Evolutionary conservation across 306 rosid species (phyloP), one percentile per base, ranked within the genome.

Genomic region (Vicia faba): DNA sequence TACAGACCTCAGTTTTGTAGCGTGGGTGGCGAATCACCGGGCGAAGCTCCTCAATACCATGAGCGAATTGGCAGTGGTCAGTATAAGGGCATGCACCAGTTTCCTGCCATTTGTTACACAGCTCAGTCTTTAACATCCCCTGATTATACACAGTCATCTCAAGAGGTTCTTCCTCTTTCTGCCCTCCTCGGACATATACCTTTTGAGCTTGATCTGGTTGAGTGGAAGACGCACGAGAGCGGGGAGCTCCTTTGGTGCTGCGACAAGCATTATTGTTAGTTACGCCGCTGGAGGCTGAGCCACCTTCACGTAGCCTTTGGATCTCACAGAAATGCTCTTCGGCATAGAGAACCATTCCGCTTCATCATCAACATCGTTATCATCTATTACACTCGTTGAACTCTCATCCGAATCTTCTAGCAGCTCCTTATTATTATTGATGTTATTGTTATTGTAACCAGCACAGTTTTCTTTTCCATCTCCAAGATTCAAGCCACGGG

Each of bases 101-200:
- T n/a, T n/a, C n/a, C n/a, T n/a, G n/a, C n/a, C n/a, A n/a, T n/a
- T n/a, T n/a, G n/a, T n/a, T n/a, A n/a, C n/a, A n/a, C n/a, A n/a
- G 86, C 86, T 93, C 97, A 31, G 98, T 93, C 84, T 93, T 93
- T 60, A 80, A 45, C 96, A 86, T 89, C 40, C 98, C 98, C 35
- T 93, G 98, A 68, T 88, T 89, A 83, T 84, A 93, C 64, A 85
- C 91, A 58, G 75, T 78, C 84, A 82, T 62, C 64, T 89, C 85
- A 46, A 75, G 67, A 5, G 87, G 87, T 55, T 82, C 88, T 54
- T 81, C 82, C 67, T 87, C 89, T 29, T 78, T 77, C 61, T 81
- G 76, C 56, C 80, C 82, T 81, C 85, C 85, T 5, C 80, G 80
- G 16, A 81, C 85, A 74, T 78, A 81, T 2, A 81, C 85, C 82